These are phyloP conservation scores for Barbatosphaeria neglecta DNA, from an alignment of 495 filamentous ascomycete genomes.

Conservation along the genomic window DNA sequence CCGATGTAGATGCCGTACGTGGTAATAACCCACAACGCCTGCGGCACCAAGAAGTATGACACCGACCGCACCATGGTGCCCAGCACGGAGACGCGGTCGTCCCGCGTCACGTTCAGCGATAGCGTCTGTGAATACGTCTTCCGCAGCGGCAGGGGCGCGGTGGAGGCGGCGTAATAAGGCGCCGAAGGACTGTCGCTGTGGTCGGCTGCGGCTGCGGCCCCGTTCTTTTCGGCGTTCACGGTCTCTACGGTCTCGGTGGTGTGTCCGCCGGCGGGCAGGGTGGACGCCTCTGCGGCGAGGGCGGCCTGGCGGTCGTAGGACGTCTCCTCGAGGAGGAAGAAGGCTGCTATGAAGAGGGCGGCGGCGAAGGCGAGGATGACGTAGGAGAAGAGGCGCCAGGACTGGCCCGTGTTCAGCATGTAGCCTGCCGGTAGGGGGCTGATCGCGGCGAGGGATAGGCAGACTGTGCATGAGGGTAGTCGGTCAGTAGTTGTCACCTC, in stretches of 20 bases:
- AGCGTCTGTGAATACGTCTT: constrained; percentile 34
- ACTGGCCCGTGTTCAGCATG: constrained; percentile 21
- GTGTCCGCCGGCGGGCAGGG: constrained; percentile 1
- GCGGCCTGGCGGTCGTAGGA: constrained; percentile 30
- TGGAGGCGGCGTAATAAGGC: background rate
- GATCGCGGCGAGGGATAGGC: constrained; percentile 17
- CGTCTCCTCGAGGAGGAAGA: constrained; percentile 36
- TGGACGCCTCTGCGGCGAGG: background rate
- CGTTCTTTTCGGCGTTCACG: background rate
- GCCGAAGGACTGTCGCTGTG: constrained; percentile 1
- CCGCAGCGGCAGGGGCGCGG: constrained; percentile 19
- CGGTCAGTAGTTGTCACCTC: too few relatives aligned
- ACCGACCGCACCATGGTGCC: constrained; percentile 39
- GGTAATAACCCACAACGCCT: constrained; percentile 45
- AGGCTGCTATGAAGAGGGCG: constrained; percentile 40
- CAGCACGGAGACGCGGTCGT: constrained; percentile 32
- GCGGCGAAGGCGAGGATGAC: constrained; percentile 30
- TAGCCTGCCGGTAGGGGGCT: constrained; percentile 25
- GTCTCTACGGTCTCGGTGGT: too few relatives aligned
- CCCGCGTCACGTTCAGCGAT: constrained; percentile 25
- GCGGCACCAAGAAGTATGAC: constrained; percentile 42
- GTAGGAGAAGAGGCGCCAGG: constrained; percentile 39
- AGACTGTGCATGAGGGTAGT: background rate
- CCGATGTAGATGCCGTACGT: constrained; percentile 28
- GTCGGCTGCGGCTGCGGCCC: constrained; percentile 6